Percentiles rank a stretch among this genome's conserved stretches.
phyloP scores from a whole-genome alignment of 805 yeast genomes.

The Yamadazyma sp. region DNA sequence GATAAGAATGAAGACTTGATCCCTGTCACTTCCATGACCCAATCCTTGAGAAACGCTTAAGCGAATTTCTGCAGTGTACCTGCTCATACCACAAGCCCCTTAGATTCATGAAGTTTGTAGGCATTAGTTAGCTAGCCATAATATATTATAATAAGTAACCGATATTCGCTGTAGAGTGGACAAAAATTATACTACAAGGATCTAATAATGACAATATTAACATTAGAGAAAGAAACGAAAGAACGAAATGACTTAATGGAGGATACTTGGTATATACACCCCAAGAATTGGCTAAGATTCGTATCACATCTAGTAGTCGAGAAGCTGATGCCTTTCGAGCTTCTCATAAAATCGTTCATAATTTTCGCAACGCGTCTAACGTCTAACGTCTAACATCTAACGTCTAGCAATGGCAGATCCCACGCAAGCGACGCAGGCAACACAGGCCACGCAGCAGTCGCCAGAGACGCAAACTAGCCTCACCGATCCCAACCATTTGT shows the following conservation, averaged over 20 bases:
- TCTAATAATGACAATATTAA: too few relatives aligned
- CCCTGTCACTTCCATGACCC: conserved; percentile 22
- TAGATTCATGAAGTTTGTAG: not conserved
- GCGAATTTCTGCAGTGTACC: too few relatives aligned
- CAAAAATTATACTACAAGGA: too few relatives aligned
- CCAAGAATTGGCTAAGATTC: too few relatives aligned
- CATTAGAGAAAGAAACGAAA: not conserved
- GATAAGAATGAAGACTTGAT: conserved; percentile 17
- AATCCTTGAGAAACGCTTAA: conserved; percentile 20
- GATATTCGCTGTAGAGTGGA: too few relatives aligned
- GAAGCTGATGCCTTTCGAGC: not conserved
- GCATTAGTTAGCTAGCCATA: conserved; percentile 2
- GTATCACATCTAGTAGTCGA: too few relatives aligned
- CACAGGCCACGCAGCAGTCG: conserved; percentile 41
- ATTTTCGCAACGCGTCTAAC: conserved; percentile 6
- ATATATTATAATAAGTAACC: conserved; percentile 3
- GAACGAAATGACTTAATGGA: not conserved
- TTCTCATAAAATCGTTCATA: not conserved
- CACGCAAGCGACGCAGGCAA: conserved; percentile 24
- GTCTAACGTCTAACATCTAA: too few relatives aligned
- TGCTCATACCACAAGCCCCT: too few relatives aligned
- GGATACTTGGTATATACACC: too few relatives aligned
- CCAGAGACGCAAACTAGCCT: conserved; percentile 30
- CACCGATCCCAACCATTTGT: conserved; percentile 37
- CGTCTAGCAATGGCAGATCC: too few relatives aligned